These are phyloP conservation scores for Avena insularis DNA, from an alignment of 176 grass and related monocot genomes.

Conservation along the genomic window DNA sequence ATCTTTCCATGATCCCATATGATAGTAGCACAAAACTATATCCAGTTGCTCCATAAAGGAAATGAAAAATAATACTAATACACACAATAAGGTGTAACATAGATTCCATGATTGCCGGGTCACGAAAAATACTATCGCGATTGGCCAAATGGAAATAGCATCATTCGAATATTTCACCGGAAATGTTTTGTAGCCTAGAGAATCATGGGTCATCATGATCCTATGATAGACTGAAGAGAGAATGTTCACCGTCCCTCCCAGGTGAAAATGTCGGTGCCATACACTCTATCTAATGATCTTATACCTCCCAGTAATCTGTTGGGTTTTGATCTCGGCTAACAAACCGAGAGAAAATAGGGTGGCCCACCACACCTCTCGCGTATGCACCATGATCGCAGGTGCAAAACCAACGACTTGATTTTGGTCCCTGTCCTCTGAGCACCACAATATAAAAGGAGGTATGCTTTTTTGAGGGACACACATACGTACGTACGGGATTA, in stretches of 20 bases:
- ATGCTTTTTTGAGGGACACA: no score
- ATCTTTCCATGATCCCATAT: conserved; percentile 29
- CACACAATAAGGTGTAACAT: neutral
- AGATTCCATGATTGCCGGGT: neutral
- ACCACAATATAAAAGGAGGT: no score
- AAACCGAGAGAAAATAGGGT: no score
- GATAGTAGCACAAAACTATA: conserved; percentile 1
- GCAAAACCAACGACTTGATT: no score
- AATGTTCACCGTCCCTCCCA: conserved; percentile 24
- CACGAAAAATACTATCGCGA: neutral
- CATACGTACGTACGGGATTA: no score
- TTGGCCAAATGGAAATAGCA: neutral
- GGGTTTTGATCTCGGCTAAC: no score
- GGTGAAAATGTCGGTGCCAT: conserved; percentile 28
- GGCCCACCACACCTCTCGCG: no score
- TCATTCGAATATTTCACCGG: neutral
- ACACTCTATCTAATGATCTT: neutral
- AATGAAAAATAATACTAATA: no score
- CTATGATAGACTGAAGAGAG: conserved; percentile 28
- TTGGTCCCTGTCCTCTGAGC: no score
- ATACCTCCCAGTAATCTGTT: neutral
- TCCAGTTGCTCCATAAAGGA: no score
- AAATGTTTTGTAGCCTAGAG: neutral
- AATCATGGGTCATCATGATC: conserved; percentile 14
- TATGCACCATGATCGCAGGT: no score